Conservation (phyloP, 371 early-diverging fungal species). For the Zychaea mexicana region DNA sequence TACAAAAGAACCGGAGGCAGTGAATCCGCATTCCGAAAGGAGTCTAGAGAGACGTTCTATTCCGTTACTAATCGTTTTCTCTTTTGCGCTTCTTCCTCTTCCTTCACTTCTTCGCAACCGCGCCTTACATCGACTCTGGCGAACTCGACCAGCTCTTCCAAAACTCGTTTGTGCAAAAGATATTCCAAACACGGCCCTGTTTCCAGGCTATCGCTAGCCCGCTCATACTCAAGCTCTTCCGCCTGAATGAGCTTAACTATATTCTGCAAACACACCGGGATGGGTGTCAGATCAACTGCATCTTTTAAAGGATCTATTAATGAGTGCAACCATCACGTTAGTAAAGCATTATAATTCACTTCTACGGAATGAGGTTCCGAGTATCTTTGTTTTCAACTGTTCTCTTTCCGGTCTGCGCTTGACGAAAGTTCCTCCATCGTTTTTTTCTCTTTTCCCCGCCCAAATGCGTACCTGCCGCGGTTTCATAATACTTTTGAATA, state of each 20-base stretch:
- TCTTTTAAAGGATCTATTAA: constrained; percentile 48
- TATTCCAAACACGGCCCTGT: constrained; percentile 57
- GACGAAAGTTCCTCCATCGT: background rate
- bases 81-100: background rate
- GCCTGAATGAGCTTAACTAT: constrained; percentile 53
- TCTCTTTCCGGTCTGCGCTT: too few relatives aligned
- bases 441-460: background rate
- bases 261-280: constrained; percentile 45
- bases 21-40: constrained; percentile 58
- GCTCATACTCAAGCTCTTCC: constrained; percentile 49
- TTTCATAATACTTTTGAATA: constrained; percentile 54
- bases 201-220: constrained; percentile 46
- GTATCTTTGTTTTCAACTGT: background rate
- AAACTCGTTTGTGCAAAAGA: constrained; percentile 45
- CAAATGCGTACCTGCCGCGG: constrained; percentile 40
- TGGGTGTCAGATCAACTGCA: constrained; percentile 53
- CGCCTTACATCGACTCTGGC: constrained; percentile 56
- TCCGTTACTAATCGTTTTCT: background rate
- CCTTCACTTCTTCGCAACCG: too few relatives aligned
- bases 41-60: constrained; percentile 26
- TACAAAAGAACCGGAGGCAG: constrained; percentile 50
- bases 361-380: background rate
- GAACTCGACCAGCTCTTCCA: constrained; percentile 53
- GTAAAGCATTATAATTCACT: background rate
- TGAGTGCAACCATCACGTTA: background rate